Evolutionary conservation across 495 filamentous ascomycete genomes (phyloP).

Genomic region (Neurospora sp.): DNA sequence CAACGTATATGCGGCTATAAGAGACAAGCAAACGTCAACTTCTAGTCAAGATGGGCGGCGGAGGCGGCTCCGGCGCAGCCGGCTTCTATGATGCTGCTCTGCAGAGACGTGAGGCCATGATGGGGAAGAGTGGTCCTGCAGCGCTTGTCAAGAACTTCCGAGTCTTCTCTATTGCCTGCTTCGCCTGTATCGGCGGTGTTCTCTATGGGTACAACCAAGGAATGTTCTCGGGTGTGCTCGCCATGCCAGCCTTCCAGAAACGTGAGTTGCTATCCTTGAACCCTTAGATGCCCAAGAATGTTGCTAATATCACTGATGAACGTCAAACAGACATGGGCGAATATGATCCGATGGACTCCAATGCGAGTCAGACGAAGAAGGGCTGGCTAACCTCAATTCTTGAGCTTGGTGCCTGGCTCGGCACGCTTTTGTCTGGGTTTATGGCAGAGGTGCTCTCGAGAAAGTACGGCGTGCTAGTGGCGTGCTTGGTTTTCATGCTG

Average conservation of each 20-base stretch:
- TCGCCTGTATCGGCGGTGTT: slow-evolving; percentile 68
- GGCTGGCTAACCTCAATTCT: slow-evolving; percentile 76
- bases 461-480: slow-evolving; percentile 64
- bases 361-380: slow-evolving; percentile 52
- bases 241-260: slow-evolving; percentile 46
- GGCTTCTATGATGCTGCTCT: slow-evolving; percentile 53
- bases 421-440: slow-evolving; percentile 65
- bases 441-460: slow-evolving; percentile 64
- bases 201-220: slow-evolving; percentile 66
- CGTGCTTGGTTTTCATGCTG: slow-evolving; percentile 61
- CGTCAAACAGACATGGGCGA: slow-evolving; percentile 49
- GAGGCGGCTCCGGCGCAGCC: slow-evolving; percentile 24
- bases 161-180: slow-evolving; percentile 62
- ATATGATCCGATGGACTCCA: slow-evolving; percentile 37
- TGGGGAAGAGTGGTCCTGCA: slow-evolving; percentile 51
- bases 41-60: slow-evolving; percentile 21
- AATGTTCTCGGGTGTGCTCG: slow-evolving; percentile 65
- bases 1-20: not conserved
- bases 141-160: slow-evolving; percentile 59
- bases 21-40: not conserved
- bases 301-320: slow-evolving; percentile 13
- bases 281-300: not conserved
- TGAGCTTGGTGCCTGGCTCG: slow-evolving; percentile 74
- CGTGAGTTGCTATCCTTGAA: slow-evolving; percentile 21
- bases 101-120: slow-evolving; percentile 51